Base-by-base conservation (phyloP, 2,329 filamentous ascomycete species). In the Nigrograna mackinnonii region DNA sequence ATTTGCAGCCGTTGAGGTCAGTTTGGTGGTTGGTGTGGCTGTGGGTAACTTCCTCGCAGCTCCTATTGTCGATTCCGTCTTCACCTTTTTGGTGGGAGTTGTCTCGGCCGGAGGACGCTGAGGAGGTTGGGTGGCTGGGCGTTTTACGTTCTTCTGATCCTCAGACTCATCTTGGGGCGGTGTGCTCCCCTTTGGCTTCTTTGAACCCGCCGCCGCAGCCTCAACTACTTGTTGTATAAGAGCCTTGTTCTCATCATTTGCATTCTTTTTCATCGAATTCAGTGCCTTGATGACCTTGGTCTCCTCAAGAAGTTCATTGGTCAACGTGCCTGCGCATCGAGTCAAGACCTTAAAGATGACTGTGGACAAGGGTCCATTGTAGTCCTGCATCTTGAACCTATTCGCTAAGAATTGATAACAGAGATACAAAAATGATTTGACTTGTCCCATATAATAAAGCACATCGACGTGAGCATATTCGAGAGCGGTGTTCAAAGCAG, bases 251-350 rank as follows among this genome's bases (percentile, higher is more conserved):
- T 85, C 80, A 1, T 79, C 76, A 55, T 87, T 84, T 19, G 82
- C 85, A 55, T 82, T 83, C 57, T 81, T 84, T 46, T 76, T 77
- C 57, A 86, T 81, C 6, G 80, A 77, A 47, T 81, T 81, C 30
- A 83, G 76, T 13, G 87, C 79, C 41, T 79, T 82, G 43, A 82
- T 78, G 42, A 90, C 79, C 57, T 87, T 87, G 30, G 83, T 79
- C 46, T 79, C 83, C 50, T 84, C 79, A 31, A 83, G 64, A 33
- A 76, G 75, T 46, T 79, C 82, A 50, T 78, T 80, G 36, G 77
- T 81, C 31, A 84, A 76, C 44, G 84, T 85, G 24, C 79, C 82
- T 44, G 30, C 36, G 36, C 83, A 82, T 41, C 77, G 70, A 4
- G 82, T 78, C 62, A 89, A 77, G 22, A 88, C 61, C 53, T 72